Percentiles rank a stretch among this genome's conserved stretches.
Evolutionary conservation across 2,329 filamentous ascomycete species (phyloP).

Genomic region (Xylaria sp.): DNA sequence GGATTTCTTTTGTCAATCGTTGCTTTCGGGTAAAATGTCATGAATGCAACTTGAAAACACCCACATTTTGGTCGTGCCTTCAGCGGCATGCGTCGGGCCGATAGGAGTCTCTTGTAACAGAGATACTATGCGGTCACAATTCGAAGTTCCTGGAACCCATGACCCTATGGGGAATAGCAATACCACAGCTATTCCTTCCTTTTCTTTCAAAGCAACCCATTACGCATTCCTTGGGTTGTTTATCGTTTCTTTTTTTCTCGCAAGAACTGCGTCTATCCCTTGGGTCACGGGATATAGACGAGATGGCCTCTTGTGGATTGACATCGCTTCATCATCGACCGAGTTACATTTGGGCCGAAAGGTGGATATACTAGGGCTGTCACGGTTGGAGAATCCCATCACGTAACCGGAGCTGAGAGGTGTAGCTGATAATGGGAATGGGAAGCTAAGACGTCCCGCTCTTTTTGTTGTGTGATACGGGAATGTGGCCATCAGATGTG

Average conservation of each 20-base stretch:
- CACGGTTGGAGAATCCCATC: slow-evolving; percentile 15
- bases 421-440: slow-evolving; percentile 29
- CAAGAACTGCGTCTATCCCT: slow-evolving; percentile 26
- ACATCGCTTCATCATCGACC: slow-evolving; percentile 10
- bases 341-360: slow-evolving; percentile 19
- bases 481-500: slow-evolving; percentile 30
- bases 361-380: slow-evolving; percentile 19
- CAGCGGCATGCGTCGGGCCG: slow-evolving; percentile 9
- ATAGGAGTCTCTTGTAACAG: slow-evolving; percentile 11
- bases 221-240: slow-evolving; percentile 35
- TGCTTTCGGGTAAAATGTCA: slow-evolving; percentile 27
- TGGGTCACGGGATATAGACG: slow-evolving; percentile 1
- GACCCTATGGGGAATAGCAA: slow-evolving; percentile 9
- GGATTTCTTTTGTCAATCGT: slow-evolving; percentile 47
- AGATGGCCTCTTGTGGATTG: slow-evolving; percentile 5
- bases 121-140: slow-evolving; percentile 10
- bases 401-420: slow-evolving; percentile 24
- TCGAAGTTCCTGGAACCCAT: slow-evolving; percentile 6
- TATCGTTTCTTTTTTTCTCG: slow-evolving; percentile 41
- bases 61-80: slow-evolving; percentile 15
- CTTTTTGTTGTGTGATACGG: slow-evolving; percentile 36
- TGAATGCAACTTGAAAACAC: slow-evolving; percentile 20
- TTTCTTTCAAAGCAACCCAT: slow-evolving; percentile 27
- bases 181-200: slow-evolving; percentile 26
- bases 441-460: slow-evolving; percentile 19